Conservation (phyloP, 768 basidiomycete species). For the Leccinum broughii region DNA sequence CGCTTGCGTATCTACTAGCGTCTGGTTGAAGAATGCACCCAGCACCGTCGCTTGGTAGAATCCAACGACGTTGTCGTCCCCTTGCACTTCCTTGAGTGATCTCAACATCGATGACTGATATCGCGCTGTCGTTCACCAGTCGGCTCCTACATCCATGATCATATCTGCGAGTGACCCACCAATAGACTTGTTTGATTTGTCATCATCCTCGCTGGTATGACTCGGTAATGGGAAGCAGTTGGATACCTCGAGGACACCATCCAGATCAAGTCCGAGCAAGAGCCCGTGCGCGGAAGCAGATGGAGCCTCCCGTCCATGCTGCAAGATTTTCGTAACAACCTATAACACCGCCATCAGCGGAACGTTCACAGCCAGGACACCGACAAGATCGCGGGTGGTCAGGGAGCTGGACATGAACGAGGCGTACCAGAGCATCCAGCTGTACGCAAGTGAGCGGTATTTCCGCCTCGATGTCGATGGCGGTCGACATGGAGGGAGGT, state of each 20-base stretch:
- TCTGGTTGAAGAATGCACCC: conserved; percentile 83
- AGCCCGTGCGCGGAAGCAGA: conserved; percentile 80
- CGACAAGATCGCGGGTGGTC: conserved; percentile 3
- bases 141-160: conserved; percentile 4
- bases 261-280: conserved; percentile 87
- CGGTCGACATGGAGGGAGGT: conserved; percentile 89
- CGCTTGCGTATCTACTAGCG: conserved; percentile 78
- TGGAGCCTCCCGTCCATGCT: conserved; percentile 81
- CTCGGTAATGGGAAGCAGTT: conserved; percentile 87
- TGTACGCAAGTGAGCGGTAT: conserved; percentile 79
- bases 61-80: conserved; percentile 89
- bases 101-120: conserved; percentile 86
- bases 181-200: conserved; percentile 73
- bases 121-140: conserved; percentile 49
- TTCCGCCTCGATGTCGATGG: conserved; percentile 90
- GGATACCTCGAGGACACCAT: conserved; percentile 87
- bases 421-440: conserved; percentile 80
- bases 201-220: conserved; percentile 73
- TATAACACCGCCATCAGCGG: conserved; percentile 36
- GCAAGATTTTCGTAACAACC: conserved; percentile 93
- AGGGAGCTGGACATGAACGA: conserved; percentile 8
- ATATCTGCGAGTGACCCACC: conserved; percentile 46
- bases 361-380: conserved; percentile 1
- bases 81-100: conserved; percentile 86
- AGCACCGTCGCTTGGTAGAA: conserved; percentile 90